Evolutionary conservation across 2,329 filamentous ascomycete genomes (phyloP), one percentile per base, ranked within the genome.

Genomic region (Fusarium tjaetaba): DNA sequence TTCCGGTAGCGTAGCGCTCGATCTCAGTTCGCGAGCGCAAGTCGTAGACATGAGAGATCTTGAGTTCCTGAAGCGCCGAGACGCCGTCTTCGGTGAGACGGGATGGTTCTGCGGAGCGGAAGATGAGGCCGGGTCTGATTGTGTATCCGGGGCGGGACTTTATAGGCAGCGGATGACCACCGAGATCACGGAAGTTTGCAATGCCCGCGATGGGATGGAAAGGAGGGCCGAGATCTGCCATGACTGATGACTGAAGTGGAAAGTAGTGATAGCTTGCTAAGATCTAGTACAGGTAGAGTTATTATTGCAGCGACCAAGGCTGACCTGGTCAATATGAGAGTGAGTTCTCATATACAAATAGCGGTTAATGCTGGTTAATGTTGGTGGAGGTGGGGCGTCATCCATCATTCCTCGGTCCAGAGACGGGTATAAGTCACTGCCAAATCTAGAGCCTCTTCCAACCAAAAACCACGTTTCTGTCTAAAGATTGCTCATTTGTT

Each of bases 31-130:
- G 81, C 32, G 89, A 92, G 61, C 93, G 88, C 15, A 95, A 84
- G 82, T 95, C 93, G 79, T 91, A 95, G 58, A 93, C 87, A 71
- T 87, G 85, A 30, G 84, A 86, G 73, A 96, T 88, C n/a, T 88
- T 87, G 60, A 94, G 83, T 10, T 80, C 74, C 36, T 84, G 84
- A 66, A 93, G 84, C 48, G 83, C 85, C 13, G 81, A 77, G 11
- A 89, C 81, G 22, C 91, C 91, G 30, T 85, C 82, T 32, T 85
- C 79, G 2, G 88, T 89, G 43, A 92, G 83, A 64, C 83, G 83
- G 24, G 88, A 88, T 22, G 92, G 89, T 73, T 94, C 92, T 5
- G 91, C 93, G 55, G 90, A 90, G 64, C 94, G 91, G 82, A 89
- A 95, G 69, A 94, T 82, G 38, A 92, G 77, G 48, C 86, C 85